Base-by-base conservation (phyloP, 495 filamentous ascomycete species). In the Mycothermus thermophilus region DNA sequence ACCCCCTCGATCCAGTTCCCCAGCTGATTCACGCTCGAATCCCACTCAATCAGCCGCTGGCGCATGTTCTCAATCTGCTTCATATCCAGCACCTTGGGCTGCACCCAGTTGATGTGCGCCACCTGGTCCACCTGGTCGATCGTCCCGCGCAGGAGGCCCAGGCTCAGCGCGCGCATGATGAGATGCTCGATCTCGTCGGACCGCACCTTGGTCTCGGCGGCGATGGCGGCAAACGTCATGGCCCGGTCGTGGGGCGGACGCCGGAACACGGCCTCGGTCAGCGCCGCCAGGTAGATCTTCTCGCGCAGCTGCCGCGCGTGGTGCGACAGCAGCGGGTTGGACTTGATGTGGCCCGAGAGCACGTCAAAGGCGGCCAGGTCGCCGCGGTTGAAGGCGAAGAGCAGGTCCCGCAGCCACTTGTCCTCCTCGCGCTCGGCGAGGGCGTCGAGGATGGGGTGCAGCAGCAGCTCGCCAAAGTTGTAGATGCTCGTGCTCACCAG, bases 391-490 rank as follows among this genome's bases (percentile, higher is more conserved):
- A 96, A 96, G 30, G 88, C 87, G 51, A 93, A 93, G 34, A 99
- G 74, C 8, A 99, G 77, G 14, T 94, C 82, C 35, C 82, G 79
- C 18, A 99, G 74, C 90, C 90, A 99, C 28, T 64, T 56, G 22
- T 75, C 72, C 33, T 73, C 62, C 28, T 61, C 67, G 43, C 64
- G 53, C 18, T 69, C 56, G 5, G 60, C 58, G 35, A 99, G 70
- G 5, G 82, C 75, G 51, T 94, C 79, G 36, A 96, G 77, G 50
- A 99, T 92, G 5, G 90, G 92, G 62, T 99, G 90, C 39, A 96
- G 75, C 14, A 99, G 77, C 4, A 99, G 83, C 67, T 99, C 90
- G 58, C 90, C 90, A 42, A 99, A 99, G 69, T 96, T 99, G 71
- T 96, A 96, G 63, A 96, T 96, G 41, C 72, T 76, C 53, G 87